Conservation (phyloP, 768 basidiomycete species). For the Termitomyces sp. region DNA sequence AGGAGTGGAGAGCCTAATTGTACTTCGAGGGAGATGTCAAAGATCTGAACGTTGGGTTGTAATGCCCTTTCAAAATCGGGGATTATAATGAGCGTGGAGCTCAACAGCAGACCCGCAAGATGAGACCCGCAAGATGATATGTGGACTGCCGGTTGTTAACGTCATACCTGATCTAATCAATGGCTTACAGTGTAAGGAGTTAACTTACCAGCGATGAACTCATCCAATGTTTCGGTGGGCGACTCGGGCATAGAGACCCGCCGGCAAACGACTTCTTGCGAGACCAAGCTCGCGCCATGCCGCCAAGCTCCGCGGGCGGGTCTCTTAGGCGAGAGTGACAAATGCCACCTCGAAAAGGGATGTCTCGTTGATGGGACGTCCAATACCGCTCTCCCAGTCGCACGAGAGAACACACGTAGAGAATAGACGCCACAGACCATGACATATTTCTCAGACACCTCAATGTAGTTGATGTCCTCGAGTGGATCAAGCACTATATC, state of each 20-base stretch:
- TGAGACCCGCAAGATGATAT: slow-evolving; percentile 46
- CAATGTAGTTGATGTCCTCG: slow-evolving; percentile 55
- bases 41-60: slow-evolving; percentile 17
- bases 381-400: slow-evolving; percentile 36
- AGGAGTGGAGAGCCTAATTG: slow-evolving; percentile 33
- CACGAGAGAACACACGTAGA: slow-evolving; percentile 50
- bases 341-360: slow-evolving; percentile 29
- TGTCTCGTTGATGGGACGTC: slow-evolving; percentile 31
- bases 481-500: slow-evolving; percentile 8
- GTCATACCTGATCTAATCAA: neutral
- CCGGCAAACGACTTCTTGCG: slow-evolving; percentile 2
- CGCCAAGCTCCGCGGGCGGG: neutral
- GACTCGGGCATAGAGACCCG: neutral
- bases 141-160: slow-evolving; percentile 23
- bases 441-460: slow-evolving; percentile 50
- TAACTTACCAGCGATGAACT: slow-evolving; percentile 40
- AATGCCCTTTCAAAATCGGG: slow-evolving; percentile 35
- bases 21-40: slow-evolving; percentile 30
- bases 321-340: slow-evolving; percentile 16
- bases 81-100: slow-evolving; percentile 35
- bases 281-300: neutral
- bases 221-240: slow-evolving; percentile 25
- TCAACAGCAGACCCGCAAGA: slow-evolving; percentile 31
- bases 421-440: slow-evolving; percentile 48
- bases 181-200: neutral